Base-by-base conservation (phyloP, 108 stramenopile genomes). In the Cyclotella atomus region DNA sequence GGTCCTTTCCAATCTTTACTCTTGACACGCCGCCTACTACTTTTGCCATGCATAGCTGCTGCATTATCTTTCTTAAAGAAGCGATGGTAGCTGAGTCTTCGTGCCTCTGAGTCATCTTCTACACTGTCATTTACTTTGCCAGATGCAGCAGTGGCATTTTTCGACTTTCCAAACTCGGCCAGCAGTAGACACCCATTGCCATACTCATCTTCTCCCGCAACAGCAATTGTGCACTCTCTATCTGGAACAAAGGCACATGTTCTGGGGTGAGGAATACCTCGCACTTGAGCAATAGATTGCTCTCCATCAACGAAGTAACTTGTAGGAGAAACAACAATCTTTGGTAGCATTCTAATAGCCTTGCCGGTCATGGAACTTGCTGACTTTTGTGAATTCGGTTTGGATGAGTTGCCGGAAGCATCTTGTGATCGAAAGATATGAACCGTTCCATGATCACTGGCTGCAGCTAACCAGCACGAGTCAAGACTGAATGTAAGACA, bases 371-470 rank as follows among this genome's bases (percentile, higher is more conserved):
- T 80, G 41, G 85, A 86, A 3, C 79, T 67, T 43, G 60, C 15
- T 1, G 75, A 76, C 52, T 25, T 46, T 19, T 41, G 60, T 43
- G 74, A 62, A 15, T 33, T 54, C 7, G 35, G 3, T 45, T 55
- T 24, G 19, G 68, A 46, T 34, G 70, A 44, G 10, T 41, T 57
- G 24, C 73, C 69, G 43, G 63, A 52, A 17, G 68, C 46, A 46
- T 75, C 79, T 46, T 85, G 73, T 9, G 93, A 70, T 59, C 70
- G 68, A 71, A 97, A 99, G 21, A 99, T 84, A 77, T 99, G 99
- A 0, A 94, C 90, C 10, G 99, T 99, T 24, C 98, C 97, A 77
- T 97, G 96, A 82, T 98, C 97, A 70, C 85, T 88, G 29, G 94
- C 87, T 78, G 96, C 96, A 0, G 94, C 95, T n/a, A 99, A 62